A percentile compares a stretch with the other conserved stretches of the same genome.
These are phyloP conservation scores for Fusarium camptoceras DNA, from an alignment of 2,329 filamentous ascomycete genomes.

Conservation along the genomic window DNA sequence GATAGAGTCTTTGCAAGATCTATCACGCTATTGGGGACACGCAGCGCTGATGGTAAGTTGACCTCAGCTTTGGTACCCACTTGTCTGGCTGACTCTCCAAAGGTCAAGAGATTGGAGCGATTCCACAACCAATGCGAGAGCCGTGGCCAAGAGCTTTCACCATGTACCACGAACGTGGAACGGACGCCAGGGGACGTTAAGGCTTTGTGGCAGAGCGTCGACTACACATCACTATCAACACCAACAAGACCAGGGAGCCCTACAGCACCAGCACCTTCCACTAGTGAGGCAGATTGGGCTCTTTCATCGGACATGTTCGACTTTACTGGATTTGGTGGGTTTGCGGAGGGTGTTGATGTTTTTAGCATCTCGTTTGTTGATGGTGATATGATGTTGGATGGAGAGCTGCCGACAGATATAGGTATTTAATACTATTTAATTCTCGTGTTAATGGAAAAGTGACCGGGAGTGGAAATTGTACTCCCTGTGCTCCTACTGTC, in stretches of 20 bases:
- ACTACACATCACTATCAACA: slow-evolving; percentile 16
- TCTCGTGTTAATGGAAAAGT: too few species aligned
- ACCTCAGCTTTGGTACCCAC: fast-evolving
- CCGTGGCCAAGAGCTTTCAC: slow-evolving; percentile 10
- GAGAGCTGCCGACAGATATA: background rate
- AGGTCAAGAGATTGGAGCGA: slow-evolving; percentile 15
- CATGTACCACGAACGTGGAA: slow-evolving; percentile 3
- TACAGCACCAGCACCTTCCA: background rate
- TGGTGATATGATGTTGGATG: slow-evolving; percentile 12
- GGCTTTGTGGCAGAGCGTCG: slow-evolving; percentile 22
- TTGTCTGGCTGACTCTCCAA: fast-evolving
- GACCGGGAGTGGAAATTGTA: too few species aligned
- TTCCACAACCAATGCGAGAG: slow-evolving; percentile 15
- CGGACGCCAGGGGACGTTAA: slow-evolving; percentile 10
- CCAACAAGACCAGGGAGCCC: slow-evolving; percentile 19
- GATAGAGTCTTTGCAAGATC: background rate
- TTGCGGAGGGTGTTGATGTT: slow-evolving; percentile 19
- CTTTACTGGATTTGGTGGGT: slow-evolving; percentile 14
- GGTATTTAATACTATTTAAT: background rate
- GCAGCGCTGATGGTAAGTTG: slow-evolving; percentile 16
- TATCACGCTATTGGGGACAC: slow-evolving; percentile 15
- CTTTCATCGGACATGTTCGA: slow-evolving; percentile 16
- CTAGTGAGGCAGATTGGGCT: background rate
- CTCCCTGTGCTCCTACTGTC: too few species aligned
- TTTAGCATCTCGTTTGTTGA: slow-evolving; percentile 25